Evolutionary conservation across 2,329 filamentous ascomycete genomes (phyloP).

Genomic region (Neonectria magnoliae): DNA sequence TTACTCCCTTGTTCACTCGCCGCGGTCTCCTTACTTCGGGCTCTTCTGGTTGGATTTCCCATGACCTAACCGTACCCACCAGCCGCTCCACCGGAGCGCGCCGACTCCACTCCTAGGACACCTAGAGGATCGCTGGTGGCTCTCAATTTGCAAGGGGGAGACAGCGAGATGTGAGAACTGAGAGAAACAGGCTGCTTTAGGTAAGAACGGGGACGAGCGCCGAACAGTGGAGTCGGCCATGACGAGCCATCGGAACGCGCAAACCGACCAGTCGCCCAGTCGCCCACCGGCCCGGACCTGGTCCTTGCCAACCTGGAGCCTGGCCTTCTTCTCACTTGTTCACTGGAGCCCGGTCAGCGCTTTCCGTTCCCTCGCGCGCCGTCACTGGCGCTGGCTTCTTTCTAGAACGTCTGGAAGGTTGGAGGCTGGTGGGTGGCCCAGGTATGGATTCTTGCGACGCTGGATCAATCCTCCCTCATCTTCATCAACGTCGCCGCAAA

Average conservation of each 20-base stretch:
- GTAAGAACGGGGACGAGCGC: slow-evolving; percentile 4
- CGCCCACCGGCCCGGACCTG: slow-evolving; percentile 15
- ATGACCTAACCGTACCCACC: slow-evolving; percentile 20
- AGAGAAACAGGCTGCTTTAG: slow-evolving; percentile 7
- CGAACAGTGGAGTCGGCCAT: not conserved
- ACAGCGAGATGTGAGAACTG: slow-evolving; percentile 22
- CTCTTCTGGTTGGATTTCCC: slow-evolving; percentile 7
- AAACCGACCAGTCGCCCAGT: slow-evolving; percentile 9
- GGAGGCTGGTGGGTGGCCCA: too few species aligned
- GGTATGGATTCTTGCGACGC: not conserved
- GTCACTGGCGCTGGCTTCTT: slow-evolving; percentile 6
- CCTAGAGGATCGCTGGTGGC: slow-evolving; percentile 14
- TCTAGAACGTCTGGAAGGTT: slow-evolving; percentile 16
- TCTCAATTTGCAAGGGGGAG: slow-evolving; percentile 5
- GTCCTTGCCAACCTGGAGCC: slow-evolving; percentile 3
- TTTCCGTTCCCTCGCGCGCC: not conserved
- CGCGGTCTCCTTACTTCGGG: not conserved
- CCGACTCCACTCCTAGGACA: slow-evolving; percentile 5
- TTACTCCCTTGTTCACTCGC: not conserved
- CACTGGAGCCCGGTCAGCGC: not conserved
- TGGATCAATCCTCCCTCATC: not conserved
- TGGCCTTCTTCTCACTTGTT: not conserved
- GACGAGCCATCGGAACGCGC: slow-evolving; percentile 9
- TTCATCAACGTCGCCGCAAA: not conserved
- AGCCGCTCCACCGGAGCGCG: not conserved